Evolutionary conservation across 495 filamentous ascomycete genomes (phyloP).

Genomic region (Daldinia caldariorum): DNA sequence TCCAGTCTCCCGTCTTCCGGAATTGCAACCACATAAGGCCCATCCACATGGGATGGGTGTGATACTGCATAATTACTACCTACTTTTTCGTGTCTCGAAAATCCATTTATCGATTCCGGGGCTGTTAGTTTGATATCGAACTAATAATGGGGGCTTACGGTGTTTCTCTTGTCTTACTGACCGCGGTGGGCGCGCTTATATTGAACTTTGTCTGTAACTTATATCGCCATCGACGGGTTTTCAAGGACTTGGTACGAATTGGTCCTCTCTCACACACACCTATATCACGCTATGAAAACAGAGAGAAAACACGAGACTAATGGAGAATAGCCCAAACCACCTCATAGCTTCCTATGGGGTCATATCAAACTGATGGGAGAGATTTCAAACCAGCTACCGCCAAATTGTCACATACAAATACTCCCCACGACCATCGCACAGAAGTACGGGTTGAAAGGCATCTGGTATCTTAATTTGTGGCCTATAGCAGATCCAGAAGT

Average conservation of each 20-base stretch:
- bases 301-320: background rate
- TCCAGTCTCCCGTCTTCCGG: no score
- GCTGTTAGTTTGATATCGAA: background rate
- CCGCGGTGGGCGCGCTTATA: constrained; percentile 8
- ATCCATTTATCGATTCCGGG: background rate
- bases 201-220: constrained; percentile 13
- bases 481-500: background rate
- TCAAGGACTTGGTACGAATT: background rate
- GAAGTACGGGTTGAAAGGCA: background rate
- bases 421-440: background rate
- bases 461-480: background rate
- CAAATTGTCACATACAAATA: background rate
- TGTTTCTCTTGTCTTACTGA: background rate
- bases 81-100: background rate
- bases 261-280: background rate
- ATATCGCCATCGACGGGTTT: background rate
- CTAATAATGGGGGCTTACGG: background rate
- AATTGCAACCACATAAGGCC: no score
- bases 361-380: background rate
- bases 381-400: background rate
- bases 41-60: background rate
- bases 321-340: constrained; percentile 2
- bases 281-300: background rate
- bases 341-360: background rate
- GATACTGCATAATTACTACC: background rate